Evolutionary conservation across 768 basidiomycete species (phyloP).

Genomic region (Nidularia pulvinata): DNA sequence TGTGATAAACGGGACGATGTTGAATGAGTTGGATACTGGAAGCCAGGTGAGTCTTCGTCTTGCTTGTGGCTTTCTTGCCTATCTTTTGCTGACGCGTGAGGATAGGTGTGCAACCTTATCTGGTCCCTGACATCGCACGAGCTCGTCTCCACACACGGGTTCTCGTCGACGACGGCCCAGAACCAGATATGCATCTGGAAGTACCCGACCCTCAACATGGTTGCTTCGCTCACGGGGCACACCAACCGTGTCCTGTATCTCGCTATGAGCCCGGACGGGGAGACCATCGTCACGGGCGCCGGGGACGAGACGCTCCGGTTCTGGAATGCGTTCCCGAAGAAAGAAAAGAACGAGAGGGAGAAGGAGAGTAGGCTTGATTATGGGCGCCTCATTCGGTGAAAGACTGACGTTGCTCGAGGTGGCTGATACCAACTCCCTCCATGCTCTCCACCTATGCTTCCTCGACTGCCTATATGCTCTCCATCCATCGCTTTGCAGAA

Average conservation of each 20-base stretch:
- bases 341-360: conserved; percentile 40
- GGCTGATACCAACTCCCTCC: too few species aligned
- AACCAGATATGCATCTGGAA: conserved; percentile 98
- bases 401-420: too few species aligned
- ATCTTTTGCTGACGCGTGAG: conserved; percentile 3
- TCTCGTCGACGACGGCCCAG: conserved; percentile 90
- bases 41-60: conserved; percentile 69
- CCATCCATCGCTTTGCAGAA: too few species aligned
- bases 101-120: conserved; percentile 93
- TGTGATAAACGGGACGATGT: conserved; percentile 79
- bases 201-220: conserved; percentile 92
- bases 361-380: conserved; percentile 48
- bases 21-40: conserved; percentile 91
- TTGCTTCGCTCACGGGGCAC: conserved; percentile 93
- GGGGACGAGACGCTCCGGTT: conserved; percentile 97
- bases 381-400: conserved; percentile 55
- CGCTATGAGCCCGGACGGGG: conserved; percentile 97
- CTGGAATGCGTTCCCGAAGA: conserved; percentile 96
- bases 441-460: too few species aligned
- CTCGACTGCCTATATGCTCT: too few species aligned
- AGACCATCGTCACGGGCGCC: conserved; percentile 97
- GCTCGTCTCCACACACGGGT: conserved; percentile 97
- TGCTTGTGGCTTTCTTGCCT: conserved; percentile 6
- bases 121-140: conserved; percentile 97
- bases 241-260: conserved; percentile 94